phyloP scores from a whole-genome alignment of 768 basidiomycete species.

The Boletus vinaceobasis region DNA sequence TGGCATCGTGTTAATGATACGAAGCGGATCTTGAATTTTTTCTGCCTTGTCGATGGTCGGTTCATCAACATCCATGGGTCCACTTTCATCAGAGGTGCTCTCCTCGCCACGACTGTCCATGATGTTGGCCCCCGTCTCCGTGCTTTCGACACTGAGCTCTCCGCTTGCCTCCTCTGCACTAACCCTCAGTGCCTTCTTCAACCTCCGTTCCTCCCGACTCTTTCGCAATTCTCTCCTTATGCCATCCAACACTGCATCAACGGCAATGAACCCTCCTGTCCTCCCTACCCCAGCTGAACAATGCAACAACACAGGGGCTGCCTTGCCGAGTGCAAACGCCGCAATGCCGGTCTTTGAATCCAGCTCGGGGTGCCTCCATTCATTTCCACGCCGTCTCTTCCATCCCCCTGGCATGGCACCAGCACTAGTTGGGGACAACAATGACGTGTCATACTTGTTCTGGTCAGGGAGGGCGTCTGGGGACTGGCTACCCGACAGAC shows the following conservation, averaged over 20 bases:
- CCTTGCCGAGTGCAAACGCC: conserved; percentile 43
- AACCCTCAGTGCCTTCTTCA: conserved; percentile 1
- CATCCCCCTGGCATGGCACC: background rate
- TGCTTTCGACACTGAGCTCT: conserved; percentile 5
- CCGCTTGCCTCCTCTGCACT: background rate
- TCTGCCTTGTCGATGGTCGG: background rate
- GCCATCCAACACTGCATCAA: conserved; percentile 82
- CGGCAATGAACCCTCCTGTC: conserved; percentile 89
- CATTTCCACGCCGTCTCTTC: conserved; percentile 12
- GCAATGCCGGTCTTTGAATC: conserved; percentile 57
- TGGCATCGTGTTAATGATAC: conserved; percentile 22
- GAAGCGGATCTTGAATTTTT: conserved; percentile 1
- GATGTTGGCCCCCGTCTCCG: conserved; percentile 5
- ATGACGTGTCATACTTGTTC: background rate
- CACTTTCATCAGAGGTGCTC: conserved; percentile 2
- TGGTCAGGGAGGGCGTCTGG: conserved; percentile 10
- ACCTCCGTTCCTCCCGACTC: conserved; percentile 23
- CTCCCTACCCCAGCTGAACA: conserved; percentile 95
- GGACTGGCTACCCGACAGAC: conserved; percentile 16
- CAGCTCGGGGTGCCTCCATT: conserved; percentile 39
- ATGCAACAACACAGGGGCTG: conserved; percentile 70
- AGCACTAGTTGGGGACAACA: conserved; percentile 20
- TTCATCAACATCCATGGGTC: conserved; percentile 30
- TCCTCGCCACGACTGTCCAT: conserved; percentile 1
- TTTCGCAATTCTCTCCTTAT: conserved; percentile 56